Evolutionary conservation across 1,284 basidiomycete genomes (phyloP).

Genomic region (Mycosarcoma maydis): DNA sequence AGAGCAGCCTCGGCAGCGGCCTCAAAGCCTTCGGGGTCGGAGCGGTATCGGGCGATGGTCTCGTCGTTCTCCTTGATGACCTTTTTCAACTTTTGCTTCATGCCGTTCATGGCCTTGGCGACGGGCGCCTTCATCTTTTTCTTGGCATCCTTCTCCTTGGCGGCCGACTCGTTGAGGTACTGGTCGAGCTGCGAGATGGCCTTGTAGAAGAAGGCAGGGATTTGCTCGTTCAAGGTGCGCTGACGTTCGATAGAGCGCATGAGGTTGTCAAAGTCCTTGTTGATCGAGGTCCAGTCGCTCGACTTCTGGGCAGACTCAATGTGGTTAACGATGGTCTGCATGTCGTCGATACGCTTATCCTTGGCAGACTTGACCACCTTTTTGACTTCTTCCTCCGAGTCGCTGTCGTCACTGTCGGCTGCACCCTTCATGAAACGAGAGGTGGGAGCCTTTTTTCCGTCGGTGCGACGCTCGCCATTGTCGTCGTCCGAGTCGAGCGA

Average conservation of each 20-base stretch:
- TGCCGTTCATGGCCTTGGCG: conserved; percentile 90
- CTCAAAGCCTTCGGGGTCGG: conserved; percentile 80
- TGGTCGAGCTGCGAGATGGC: conserved; percentile 81
- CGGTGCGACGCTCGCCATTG: conserved; percentile 34
- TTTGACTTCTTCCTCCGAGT: conserved; percentile 77
- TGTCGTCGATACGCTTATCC: conserved; percentile 86
- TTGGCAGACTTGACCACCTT: conserved; percentile 83
- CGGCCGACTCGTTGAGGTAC: conserved; percentile 78
- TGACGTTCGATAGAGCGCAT: conserved; percentile 88
- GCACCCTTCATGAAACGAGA: conserved; percentile 66
- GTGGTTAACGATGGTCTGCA: conserved; percentile 83
- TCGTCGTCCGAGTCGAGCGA: conserved; percentile 52
- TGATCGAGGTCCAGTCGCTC: conserved; percentile 88
- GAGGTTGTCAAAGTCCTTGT: conserved; percentile 93
- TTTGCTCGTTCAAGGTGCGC: conserved; percentile 81
- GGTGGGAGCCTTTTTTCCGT: conserved; percentile 53
- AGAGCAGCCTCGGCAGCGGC: conserved; percentile 69
- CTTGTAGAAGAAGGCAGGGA: conserved; percentile 87
- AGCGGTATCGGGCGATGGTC: conserved; percentile 81
- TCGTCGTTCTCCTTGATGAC: conserved; percentile 86
- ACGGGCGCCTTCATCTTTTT: conserved; percentile 98
- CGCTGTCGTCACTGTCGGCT: conserved; percentile 70
- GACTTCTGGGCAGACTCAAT: conserved; percentile 97
- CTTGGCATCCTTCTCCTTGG: conserved; percentile 78
- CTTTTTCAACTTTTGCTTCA: conserved; percentile 98